These are phyloP conservation scores for Fraxinus pennsylvanica DNA, from an alignment of 257 asterid genomes.

Conservation along the genomic window DNA sequence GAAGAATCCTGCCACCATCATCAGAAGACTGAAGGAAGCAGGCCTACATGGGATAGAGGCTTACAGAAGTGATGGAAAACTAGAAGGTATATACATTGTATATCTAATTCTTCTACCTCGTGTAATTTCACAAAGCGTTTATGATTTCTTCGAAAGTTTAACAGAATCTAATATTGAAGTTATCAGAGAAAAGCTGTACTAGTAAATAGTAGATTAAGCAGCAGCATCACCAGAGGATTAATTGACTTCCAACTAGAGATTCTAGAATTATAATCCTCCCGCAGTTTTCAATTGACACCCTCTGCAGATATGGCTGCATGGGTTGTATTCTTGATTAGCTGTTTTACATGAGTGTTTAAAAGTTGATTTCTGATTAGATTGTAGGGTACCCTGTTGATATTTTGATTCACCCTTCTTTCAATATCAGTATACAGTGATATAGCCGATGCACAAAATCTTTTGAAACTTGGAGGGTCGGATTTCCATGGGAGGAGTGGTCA, in stretches of 20 bases:
- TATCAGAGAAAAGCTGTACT: background rate
- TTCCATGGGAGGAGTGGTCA: slow-evolving; percentile 87
- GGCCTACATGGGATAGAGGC: slow-evolving; percentile 90
- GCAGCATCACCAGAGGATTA: background rate
- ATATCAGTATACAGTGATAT: slow-evolving; percentile 73
- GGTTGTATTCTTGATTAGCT: background rate
- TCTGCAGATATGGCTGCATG: background rate
- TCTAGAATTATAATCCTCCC: background rate
- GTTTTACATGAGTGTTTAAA: background rate
- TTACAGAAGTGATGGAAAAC: slow-evolving; percentile 90
- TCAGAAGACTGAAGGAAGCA: slow-evolving; percentile 74
- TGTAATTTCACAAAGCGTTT: background rate
- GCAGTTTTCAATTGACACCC: background rate
- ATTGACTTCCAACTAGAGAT: background rate
- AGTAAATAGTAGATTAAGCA: background rate
- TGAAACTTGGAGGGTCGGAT: slow-evolving; percentile 97
- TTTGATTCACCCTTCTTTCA: slow-evolving; percentile 13
- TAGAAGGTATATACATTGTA: slow-evolving; percentile 51
- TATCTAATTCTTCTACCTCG: background rate
- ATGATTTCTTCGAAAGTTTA: background rate
- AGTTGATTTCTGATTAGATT: background rate
- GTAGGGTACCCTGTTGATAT: background rate
- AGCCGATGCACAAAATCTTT: slow-evolving; percentile 71
- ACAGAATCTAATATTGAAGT: too few species aligned
- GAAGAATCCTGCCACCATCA: slow-evolving; percentile 67